phyloP scores from a whole-genome alignment of 495 filamentous ascomycete species.

The Trichoderma reesei region DNA sequence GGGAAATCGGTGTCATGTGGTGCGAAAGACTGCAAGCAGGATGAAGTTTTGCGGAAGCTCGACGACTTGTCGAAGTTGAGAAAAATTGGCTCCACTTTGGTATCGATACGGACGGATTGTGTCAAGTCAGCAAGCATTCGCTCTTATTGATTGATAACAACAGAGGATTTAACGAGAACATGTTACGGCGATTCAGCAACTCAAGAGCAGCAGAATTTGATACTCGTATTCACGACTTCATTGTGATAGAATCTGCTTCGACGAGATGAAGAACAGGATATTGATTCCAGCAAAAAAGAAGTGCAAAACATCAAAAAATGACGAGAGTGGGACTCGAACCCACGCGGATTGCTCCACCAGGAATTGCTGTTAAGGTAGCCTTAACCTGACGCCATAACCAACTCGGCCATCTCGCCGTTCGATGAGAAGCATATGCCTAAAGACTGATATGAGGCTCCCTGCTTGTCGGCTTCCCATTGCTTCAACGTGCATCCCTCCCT shows the following conservation, averaged over 20 bases:
- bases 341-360: slow-evolving; percentile 28
- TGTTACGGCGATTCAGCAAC: no score
- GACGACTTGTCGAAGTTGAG: neutral
- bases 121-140: neutral
- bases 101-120: neutral
- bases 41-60: neutral
- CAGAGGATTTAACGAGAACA: no score
- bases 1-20: neutral
- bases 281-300: neutral
- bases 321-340: slow-evolving; percentile 35
- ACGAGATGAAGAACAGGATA: neutral
- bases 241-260: no score
- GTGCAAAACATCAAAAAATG: slow-evolving; percentile 12
- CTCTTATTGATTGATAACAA: no score
- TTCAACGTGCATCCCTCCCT: no score
- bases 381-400: slow-evolving; percentile 9
- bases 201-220: no score
- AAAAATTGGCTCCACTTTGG: neutral
- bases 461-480: neutral
- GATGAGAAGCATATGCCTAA: neutral
- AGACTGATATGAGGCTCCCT: no score
- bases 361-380: slow-evolving; percentile 8
- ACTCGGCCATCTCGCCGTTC: slow-evolving; percentile 7
- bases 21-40: no score
- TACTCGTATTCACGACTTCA: no score